phyloP scores from a whole-genome alignment of 306 rosid genomes.

The Carpinus viminea region DNA sequence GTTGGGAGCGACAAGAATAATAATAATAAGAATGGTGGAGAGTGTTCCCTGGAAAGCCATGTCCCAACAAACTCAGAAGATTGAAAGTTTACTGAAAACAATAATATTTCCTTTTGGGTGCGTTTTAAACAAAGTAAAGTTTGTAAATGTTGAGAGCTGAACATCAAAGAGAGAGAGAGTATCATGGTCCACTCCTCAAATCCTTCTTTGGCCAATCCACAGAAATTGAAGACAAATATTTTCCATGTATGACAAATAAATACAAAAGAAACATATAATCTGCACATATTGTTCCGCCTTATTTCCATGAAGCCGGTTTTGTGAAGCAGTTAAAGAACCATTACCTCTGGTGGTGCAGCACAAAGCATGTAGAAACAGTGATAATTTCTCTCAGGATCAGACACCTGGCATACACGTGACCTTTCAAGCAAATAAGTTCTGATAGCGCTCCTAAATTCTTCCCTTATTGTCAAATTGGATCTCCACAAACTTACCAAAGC shows the following conservation, averaged over 20 bases:
- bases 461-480: slow-evolving; percentile 89
- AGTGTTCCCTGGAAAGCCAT: background rate
- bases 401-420: slow-evolving; percentile 99
- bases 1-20: background rate
- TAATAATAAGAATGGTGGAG: background rate
- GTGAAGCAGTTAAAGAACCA: slow-evolving; percentile 22
- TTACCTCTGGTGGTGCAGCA: slow-evolving; percentile 94
- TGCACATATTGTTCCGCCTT: slow-evolving; percentile 15
- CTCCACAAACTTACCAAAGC: slow-evolving; percentile 99
- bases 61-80: background rate
- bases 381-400: slow-evolving; percentile 97
- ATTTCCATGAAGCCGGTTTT: slow-evolving; percentile 23
- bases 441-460: slow-evolving; percentile 97
- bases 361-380: slow-evolving; percentile 99
- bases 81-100: background rate
- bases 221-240: slow-evolving; percentile 6
- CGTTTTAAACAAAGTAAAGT: background rate
- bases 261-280: slow-evolving; percentile 24
- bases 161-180: background rate
- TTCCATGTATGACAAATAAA: slow-evolving; percentile 24
- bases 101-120: background rate
- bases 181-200: slow-evolving; percentile 1
- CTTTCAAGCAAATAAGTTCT: slow-evolving; percentile 97
- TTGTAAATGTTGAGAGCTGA: background rate
- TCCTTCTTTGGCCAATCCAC: slow-evolving; percentile 16